Evolutionary conservation across 2,329 filamentous ascomycete genomes (phyloP).

Genomic region (Neodidymelliopsis sp.): DNA sequence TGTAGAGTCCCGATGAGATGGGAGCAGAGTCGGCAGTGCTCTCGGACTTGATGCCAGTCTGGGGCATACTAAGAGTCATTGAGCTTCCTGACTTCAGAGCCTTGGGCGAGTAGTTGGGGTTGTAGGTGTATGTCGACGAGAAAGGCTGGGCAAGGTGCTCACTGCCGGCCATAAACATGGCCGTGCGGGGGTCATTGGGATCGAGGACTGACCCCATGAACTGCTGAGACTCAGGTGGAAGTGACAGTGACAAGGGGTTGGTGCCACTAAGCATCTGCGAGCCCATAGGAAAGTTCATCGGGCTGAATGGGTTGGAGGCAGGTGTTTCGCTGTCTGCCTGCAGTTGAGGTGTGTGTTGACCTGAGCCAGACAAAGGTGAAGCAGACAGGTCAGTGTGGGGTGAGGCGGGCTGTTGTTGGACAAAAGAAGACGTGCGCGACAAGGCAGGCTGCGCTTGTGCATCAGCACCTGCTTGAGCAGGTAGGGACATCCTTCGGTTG

Average conservation of each 20-base stretch:
- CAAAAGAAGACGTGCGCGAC: constrained; percentile 30
- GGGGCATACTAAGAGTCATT: constrained; percentile 42
- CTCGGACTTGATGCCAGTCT: constrained; percentile 38
- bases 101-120: constrained; percentile 51
- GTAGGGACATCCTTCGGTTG: constrained; percentile 55
- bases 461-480: constrained; percentile 34
- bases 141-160: constrained; percentile 51
- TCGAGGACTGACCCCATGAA: constrained; percentile 58
- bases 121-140: constrained; percentile 54
- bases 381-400: constrained; percentile 27
- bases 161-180: constrained; percentile 57
- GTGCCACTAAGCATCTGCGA: constrained; percentile 43
- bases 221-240: constrained; percentile 63
- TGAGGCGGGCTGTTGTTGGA: constrained; percentile 29
- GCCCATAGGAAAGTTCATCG: constrained; percentile 33
- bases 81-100: constrained; percentile 21
- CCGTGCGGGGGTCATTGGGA: constrained; percentile 54
- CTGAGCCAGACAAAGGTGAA: constrained; percentile 30
- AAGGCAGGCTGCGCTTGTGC: constrained; percentile 30
- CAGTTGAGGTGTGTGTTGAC: constrained; percentile 31
- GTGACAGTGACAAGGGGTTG: constrained; percentile 57
- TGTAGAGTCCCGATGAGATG: constrained; percentile 32
- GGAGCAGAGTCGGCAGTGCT: constrained; percentile 27
- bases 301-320: constrained; percentile 28
- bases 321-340: constrained; percentile 33